Evolutionary conservation across 331 rosid genomes (phyloP), one percentile per base, ranked within the genome.

Genomic region (Rhamnella rubrinervis): DNA sequence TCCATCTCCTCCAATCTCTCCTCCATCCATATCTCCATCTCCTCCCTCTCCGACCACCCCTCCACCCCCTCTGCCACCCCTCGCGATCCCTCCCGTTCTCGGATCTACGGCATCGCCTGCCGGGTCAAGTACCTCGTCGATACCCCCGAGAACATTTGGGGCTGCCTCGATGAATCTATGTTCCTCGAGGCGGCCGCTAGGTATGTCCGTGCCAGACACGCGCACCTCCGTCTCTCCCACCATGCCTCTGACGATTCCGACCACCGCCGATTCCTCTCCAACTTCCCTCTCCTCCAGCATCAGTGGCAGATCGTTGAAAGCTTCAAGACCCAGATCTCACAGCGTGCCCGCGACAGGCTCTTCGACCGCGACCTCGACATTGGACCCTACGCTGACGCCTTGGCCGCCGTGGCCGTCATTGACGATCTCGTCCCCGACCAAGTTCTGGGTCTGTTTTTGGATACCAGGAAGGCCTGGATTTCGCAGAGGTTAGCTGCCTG

Each of bases 241-340:
- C 8, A 70, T 84, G 64, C 80, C 72, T 37, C 19, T 53, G 79
- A 61, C 15, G 76, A 68, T 25, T 76, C 75, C 25, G 78, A 80
- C 31, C 81, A 71, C 72, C 58, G 55, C 63, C 62, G 39, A 2
- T 72, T 93, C 61, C 79, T 89, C 77, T 77, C 95, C 26, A 87
- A 83, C 66, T 92, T 89, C 57, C 89, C 97, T 18, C 79, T 93
- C 47, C 98, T 93, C 1, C 97, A 93, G 83, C 98, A 91, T 55
- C 98, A 93, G 56, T 93, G 97, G 97, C 98, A 93, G 87, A 91
- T 93, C 31, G 98, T 93, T 10, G 96, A 93, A 78, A 87, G 95
- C 82, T 90, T 93, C 81, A 87, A 85, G 64, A 67, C 79, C 25
- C 98, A 93, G 91, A 93, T 93, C 90, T 93, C 98, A 0, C 98